Base-by-base conservation (phyloP, 495 filamentous ascomycete species). In the Neurospora discreta region DNA sequence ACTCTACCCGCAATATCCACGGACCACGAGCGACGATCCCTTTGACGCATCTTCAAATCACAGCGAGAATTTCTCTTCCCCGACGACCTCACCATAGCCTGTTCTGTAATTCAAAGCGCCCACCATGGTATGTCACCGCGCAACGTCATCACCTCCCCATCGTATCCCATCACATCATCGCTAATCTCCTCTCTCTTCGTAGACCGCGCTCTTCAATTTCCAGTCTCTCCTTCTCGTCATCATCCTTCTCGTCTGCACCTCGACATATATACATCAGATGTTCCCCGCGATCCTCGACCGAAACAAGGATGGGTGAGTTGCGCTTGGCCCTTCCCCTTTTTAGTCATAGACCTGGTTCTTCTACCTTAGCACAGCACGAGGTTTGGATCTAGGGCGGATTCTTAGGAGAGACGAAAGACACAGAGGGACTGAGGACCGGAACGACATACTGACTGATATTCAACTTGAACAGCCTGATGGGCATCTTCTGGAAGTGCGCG, bases 191-290 rank as follows among this genome's bases (percentile, higher is more conserved):
- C 26, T 7, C 2, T 33, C 71, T 38, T 15, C 72, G 39, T 75
- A 97, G 95, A 90, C 95, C 73, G 95, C 96, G 39, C 90, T 99
- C 74, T 98, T 99, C 89, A 97, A 98, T 83, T 97, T 99, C 86
- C 92, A 96, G 78, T 93, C 92, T 69, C 89, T 98, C 71, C 87
- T 99, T 52, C 88, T 98, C 75, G 93, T 97, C 77, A 90, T 99
- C 76, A 89, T 98, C 60, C 92, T 99, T 76, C 88, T 95, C 73
- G 95, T 99, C 78, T 99, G 95, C 85, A 98, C 95, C 40, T 93
- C 91, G 81, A 87, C 95, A 67, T 97, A 98, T 84, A 88, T 92
- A 44, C 95, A 98, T 83, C 90, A 91, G 74, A 87, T 95, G 69
- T 92, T 97, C 80, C 95, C 95, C 0, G 90, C 91, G 7, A 91